These are phyloP conservation scores for Bothriochloa decipiens DNA, from an alignment of 176 grass and related monocot species.

Conservation along the genomic window DNA sequence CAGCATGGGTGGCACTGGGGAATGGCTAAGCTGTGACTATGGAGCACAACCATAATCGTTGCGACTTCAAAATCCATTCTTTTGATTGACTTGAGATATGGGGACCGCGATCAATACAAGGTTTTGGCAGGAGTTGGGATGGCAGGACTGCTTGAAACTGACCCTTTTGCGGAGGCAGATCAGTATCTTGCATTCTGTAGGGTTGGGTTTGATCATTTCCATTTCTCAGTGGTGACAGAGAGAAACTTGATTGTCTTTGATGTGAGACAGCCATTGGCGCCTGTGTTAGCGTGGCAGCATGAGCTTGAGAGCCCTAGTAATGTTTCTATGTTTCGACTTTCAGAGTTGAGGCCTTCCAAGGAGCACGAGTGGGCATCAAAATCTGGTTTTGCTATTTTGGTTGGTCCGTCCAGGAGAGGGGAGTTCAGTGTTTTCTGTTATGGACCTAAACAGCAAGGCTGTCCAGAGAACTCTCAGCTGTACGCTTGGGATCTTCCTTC, in stretches of 20 bases:
- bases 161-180: slow-evolving; percentile 46
- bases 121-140: slow-evolving; percentile 57
- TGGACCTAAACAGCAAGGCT: slow-evolving; percentile 53
- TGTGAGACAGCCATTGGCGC: slow-evolving; percentile 50
- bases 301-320: slow-evolving; percentile 61
- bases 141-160: slow-evolving; percentile 50
- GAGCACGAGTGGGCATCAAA: slow-evolving; percentile 52
- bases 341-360: slow-evolving; percentile 64
- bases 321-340: slow-evolving; percentile 69
- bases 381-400: slow-evolving; percentile 80
- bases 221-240: slow-evolving; percentile 66
- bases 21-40: slow-evolving; percentile 82
- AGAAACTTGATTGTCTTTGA: slow-evolving; percentile 70
- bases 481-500: slow-evolving; percentile 77
- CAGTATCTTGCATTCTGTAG: slow-evolving; percentile 78
- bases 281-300: slow-evolving; percentile 75
- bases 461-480: slow-evolving; percentile 42
- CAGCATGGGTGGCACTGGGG: slow-evolving; percentile 28
- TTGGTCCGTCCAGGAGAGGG: slow-evolving; percentile 60
- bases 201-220: slow-evolving; percentile 66
- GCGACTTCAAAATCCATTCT: slow-evolving; percentile 51
- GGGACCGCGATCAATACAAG: slow-evolving; percentile 28
- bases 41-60: slow-evolving; percentile 66
- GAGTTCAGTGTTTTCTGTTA: slow-evolving; percentile 75
- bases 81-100: slow-evolving; percentile 72